Evolutionary conservation across 1,284 basidiomycete species (phyloP), one percentile per base, ranked within the genome.

Genomic region (Pseudozyma hubeiensis): DNA sequence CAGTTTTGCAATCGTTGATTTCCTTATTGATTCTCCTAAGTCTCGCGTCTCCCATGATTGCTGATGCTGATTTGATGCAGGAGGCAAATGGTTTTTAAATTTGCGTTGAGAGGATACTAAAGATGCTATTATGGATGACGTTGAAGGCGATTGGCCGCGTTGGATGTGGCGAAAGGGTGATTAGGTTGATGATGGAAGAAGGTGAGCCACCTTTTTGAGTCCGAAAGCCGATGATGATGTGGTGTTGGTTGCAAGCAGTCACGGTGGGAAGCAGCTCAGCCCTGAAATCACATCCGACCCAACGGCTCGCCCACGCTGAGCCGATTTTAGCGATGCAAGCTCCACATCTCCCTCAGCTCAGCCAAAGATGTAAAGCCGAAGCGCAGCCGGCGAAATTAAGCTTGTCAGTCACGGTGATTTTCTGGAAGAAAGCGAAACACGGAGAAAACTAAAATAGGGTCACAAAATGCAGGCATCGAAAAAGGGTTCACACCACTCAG

Each of bases 11-110:
- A 85, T 96, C 94, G 92, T 73, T 73, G 59, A 84, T 84, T 73
- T 84, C 94, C 87, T 95, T 96, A 86, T 93, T 93, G 37, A 97
- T 91, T 80, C 94, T 88, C 76, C 94, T 89, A 57, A 94, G 88
- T 73, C 94, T 88, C 58, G 94, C 93, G 85, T 96, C 93, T 16
- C 86, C 85, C 87, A 87, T 87, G 29, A 31, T 64, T 41, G 49
- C 53, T 14, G 29, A 43, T 29, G 14, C 2, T 37, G 35, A 5
- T 37, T 37, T 16, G 51, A n/a, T 43, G 58, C 19, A 48, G 46
- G 44, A 37, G 43, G 24, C 30, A n/a, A 16, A 44, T 13, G 39
- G n/a, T 4, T 37, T 2, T 10, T 4, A 4, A 4, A 37, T 37
- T 2, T 1, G 35, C 35, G 14, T 10, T 1, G 35, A 2, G 35